phyloP scores from a whole-genome alignment of 1,284 basidiomycete genomes.

The Sanghuangporus sanghuang region DNA sequence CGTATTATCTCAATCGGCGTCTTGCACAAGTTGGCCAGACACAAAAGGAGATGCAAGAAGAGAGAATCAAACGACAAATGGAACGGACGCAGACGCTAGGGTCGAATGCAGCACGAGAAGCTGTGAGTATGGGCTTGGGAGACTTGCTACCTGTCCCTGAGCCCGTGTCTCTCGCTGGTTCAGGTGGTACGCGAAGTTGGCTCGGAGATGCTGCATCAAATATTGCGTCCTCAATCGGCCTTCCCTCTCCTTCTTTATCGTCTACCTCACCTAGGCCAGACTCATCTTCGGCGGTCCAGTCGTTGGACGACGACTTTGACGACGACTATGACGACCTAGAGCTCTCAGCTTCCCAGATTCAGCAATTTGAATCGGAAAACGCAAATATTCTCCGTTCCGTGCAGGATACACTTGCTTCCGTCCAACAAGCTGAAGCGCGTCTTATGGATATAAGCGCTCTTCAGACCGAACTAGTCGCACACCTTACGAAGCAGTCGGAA shows the following conservation, averaged over 20 bases:
- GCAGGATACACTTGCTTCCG: constrained; percentile 78
- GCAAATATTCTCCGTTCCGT: constrained; percentile 77
- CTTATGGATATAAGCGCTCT: constrained; percentile 86
- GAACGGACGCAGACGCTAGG: constrained; percentile 79
- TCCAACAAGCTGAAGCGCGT: constrained; percentile 84
- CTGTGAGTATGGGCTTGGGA: constrained; percentile 34
- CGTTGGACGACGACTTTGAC: constrained; percentile 40
- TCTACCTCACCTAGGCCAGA: constrained; percentile 24
- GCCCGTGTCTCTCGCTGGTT: constrained; percentile 21
- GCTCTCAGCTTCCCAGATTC: constrained; percentile 77
- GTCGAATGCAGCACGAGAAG: constrained; percentile 59
- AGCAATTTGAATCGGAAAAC: constrained; percentile 89
- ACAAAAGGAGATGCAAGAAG: constrained; percentile 86
- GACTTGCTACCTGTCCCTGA: constrained; percentile 24
- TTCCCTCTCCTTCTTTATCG: constrained; percentile 31
- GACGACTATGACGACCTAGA: constrained; percentile 56
- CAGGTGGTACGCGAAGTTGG: constrained; percentile 45
- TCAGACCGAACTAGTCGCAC: constrained; percentile 83
- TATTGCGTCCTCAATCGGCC: constrained; percentile 61
- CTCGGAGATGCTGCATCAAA: constrained; percentile 57
- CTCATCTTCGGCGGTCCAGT: constrained; percentile 22
- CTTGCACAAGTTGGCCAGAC: constrained; percentile 72
- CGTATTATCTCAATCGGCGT: constrained; percentile 78
- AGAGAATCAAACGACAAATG: constrained; percentile 75
- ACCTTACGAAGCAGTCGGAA: constrained; percentile 85